phyloP scores from a whole-genome alignment of 805 yeast species.

The Candida pini region DNA sequence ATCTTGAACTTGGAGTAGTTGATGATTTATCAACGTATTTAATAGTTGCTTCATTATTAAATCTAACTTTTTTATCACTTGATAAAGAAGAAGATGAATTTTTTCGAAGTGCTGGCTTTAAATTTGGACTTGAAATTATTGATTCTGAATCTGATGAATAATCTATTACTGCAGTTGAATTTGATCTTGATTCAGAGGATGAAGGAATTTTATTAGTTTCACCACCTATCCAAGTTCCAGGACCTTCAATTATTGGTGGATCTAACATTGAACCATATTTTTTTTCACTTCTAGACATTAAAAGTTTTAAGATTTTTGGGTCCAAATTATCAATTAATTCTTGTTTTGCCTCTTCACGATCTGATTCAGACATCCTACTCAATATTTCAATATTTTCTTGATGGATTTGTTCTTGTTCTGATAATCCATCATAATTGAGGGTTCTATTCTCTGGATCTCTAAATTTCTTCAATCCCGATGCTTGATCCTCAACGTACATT shows the following conservation, averaged over 20 bases:
- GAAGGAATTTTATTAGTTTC: slow-evolving; percentile 35
- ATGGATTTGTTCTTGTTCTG: slow-evolving; percentile 73
- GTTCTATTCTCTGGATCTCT: slow-evolving; percentile 8
- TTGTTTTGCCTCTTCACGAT: slow-evolving; percentile 56
- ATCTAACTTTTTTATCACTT: slow-evolving; percentile 26
- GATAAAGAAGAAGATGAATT: slow-evolving; percentile 12
- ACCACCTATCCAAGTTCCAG: slow-evolving; percentile 32
- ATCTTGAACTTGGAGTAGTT: not conserved
- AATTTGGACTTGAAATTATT: slow-evolving; percentile 8
- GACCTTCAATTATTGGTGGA: slow-evolving; percentile 29
- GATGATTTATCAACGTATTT: slow-evolving; percentile 18
- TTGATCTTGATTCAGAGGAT: slow-evolving; percentile 36
- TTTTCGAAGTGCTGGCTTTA: slow-evolving; percentile 18
- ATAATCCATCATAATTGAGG: slow-evolving; percentile 24
- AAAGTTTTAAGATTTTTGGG: slow-evolving; percentile 57
- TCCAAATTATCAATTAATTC: slow-evolving; percentile 64
- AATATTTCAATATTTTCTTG: slow-evolving; percentile 64
- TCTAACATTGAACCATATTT: too few species aligned
- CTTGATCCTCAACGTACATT: not conserved
- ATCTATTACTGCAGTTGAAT: slow-evolving; percentile 9
- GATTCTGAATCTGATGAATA: slow-evolving; percentile 12
- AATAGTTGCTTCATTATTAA: slow-evolving; percentile 28
- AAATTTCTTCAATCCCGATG: slow-evolving; percentile 10
- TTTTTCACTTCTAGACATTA: slow-evolving; percentile 45
- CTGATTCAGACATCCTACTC: slow-evolving; percentile 57